These are phyloP conservation scores for Puccinia coronata DNA, from an alignment of 1,284 basidiomycete species.

Conservation along the genomic window DNA sequence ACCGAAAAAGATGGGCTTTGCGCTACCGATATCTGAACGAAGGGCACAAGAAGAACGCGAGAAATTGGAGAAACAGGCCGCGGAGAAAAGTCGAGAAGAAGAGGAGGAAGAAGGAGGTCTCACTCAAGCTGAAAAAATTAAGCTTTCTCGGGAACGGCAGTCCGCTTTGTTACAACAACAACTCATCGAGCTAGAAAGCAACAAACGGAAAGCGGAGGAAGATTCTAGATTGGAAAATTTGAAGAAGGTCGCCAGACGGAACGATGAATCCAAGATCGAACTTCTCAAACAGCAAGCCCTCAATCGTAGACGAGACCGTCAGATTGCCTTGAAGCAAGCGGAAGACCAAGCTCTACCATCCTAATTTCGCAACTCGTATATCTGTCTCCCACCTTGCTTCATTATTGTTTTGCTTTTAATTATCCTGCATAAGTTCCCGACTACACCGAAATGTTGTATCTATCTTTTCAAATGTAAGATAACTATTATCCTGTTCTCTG, in stretches of 20 bases:
- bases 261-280: conserved; percentile 43
- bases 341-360: background rate
- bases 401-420: background rate
- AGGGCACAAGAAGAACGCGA: conserved; percentile 29
- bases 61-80: conserved; percentile 9
- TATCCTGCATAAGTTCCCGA: background rate
- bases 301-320: conserved; percentile 29
- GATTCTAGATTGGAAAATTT: conserved; percentile 23
- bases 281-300: conserved; percentile 38
- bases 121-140: conserved; percentile 40
- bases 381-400: background rate
- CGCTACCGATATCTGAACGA: conserved; percentile 42
- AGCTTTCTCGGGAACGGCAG: conserved; percentile 46
- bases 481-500: background rate
- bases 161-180: conserved; percentile 46
- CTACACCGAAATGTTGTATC: background rate
- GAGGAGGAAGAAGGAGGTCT: conserved; percentile 36
- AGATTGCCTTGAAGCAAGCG: conserved; percentile 7
- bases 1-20: conserved; percentile 42
- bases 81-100: conserved; percentile 2
- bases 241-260: conserved; percentile 44
- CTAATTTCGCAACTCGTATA: background rate
- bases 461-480: background rate
- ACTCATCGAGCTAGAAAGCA: conserved; percentile 36
- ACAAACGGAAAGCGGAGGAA: conserved; percentile 43